A percentile compares a stretch with the other conserved stretches of the same genome.
phyloP scores from a whole-genome alignment of 169 alveolate species.

The Plasmodium blacklocki region DNA sequence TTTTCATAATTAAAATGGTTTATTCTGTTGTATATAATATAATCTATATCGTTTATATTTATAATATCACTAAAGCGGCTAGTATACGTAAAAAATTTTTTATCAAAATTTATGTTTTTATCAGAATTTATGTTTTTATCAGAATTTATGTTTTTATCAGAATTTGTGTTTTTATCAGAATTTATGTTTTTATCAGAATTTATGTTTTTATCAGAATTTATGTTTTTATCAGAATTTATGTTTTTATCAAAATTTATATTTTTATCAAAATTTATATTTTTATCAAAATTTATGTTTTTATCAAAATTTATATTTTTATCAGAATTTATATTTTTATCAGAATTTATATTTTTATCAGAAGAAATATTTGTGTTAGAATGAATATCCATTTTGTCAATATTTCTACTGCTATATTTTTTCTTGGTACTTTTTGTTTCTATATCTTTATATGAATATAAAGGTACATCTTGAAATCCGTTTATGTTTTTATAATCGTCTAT shows the following conservation, averaged over 20 bases:
- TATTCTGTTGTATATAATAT: constrained; percentile 6
- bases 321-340: neutral
- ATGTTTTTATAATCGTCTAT: no score
- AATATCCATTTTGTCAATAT: no score
- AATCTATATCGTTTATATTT: constrained; percentile 6
- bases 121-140: neutral
- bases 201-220: neutral
- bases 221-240: neutral
- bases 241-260: neutral
- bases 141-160: neutral
- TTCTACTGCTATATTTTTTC: neutral
- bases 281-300: neutral
- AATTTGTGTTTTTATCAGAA: neutral
- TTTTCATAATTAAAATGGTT: constrained; percentile 11
- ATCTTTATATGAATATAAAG: neutral
- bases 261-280: neutral
- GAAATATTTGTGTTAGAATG: neutral
- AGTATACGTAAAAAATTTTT: neutral
- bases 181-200: neutral
- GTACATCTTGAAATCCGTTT: no score
- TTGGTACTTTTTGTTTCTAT: neutral
- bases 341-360: neutral
- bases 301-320: neutral
- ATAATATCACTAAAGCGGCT: constrained; percentile 11
- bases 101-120: neutral